Evolutionary conservation across 495 filamentous ascomycete genomes (phyloP).

Genomic region (Penicillium ochrochloron): DNA sequence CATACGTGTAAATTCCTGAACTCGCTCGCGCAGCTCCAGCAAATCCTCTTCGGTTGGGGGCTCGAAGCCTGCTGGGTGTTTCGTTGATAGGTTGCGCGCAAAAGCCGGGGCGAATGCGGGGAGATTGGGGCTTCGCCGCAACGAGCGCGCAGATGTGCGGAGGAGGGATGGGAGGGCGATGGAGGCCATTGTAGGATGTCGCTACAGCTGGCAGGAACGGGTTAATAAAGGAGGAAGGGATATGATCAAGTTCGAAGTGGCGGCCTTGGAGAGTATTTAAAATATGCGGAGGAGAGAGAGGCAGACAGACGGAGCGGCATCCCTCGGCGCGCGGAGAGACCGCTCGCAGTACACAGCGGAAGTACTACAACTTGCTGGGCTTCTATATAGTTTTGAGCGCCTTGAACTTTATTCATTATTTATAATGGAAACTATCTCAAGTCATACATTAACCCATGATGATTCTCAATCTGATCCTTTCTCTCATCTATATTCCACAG

Average conservation of each 20-base stretch:
- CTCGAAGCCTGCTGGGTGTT: slow-evolving; percentile 83
- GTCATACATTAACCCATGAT: not conserved
- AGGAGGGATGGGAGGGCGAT: slow-evolving; percentile 36
- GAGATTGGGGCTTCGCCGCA: slow-evolving; percentile 35
- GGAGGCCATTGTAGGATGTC: slow-evolving; percentile 39
- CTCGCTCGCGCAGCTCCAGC: slow-evolving; percentile 81
- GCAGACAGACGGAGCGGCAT: slow-evolving; percentile 22
- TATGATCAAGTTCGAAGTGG: slow-evolving; percentile 4
- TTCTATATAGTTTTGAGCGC: not conserved
- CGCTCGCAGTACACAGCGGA: slow-evolving; percentile 8
- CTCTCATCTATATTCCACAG: not conserved
- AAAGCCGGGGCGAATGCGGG: slow-evolving; percentile 42
- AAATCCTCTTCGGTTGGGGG: slow-evolving; percentile 79
- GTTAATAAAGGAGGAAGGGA: slow-evolving; percentile 7
- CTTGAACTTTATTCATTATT: not conserved
- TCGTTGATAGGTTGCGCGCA: slow-evolving; percentile 58
- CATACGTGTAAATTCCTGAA: slow-evolving; percentile 85
- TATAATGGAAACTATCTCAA: not conserved
- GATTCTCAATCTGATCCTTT: not conserved
- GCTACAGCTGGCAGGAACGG: slow-evolving; percentile 1
- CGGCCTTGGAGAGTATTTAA: slow-evolving; percentile 19
- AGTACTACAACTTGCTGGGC: not conserved
- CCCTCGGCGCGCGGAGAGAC: slow-evolving; percentile 32
- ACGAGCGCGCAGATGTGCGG: slow-evolving; percentile 36
- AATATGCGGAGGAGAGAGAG: slow-evolving; percentile 5